Evolutionary conservation across 129 eudicot genomes (phyloP).

Genomic region (Tagetes patula): DNA sequence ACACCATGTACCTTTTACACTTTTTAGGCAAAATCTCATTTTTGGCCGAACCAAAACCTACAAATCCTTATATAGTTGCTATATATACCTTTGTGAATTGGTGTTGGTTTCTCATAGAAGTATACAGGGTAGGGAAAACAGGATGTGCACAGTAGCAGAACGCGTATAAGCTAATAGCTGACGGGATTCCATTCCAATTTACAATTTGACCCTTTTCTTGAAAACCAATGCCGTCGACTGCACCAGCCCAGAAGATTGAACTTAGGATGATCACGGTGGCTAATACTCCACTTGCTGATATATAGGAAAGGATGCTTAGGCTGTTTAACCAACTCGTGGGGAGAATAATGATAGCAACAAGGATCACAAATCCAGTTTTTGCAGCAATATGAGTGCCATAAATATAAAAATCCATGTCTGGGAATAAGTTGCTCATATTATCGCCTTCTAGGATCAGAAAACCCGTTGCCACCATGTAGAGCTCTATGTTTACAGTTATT

Average conservation of each 20-base stretch:
- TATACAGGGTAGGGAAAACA: constrained; percentile 77
- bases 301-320: constrained; percentile 65
- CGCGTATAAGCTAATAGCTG: constrained; percentile 76
- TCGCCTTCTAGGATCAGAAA: constrained; percentile 89
- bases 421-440: constrained; percentile 59
- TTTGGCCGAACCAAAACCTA: no score
- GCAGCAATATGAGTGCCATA: constrained; percentile 47
- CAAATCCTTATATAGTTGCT: background rate
- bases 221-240: constrained; percentile 73
- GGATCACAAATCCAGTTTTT: constrained; percentile 48
- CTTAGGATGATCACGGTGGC: constrained; percentile 63
- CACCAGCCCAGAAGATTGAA: constrained; percentile 76
- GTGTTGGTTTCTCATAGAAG: constrained; percentile 68
- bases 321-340: constrained; percentile 68
- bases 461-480: constrained; percentile 79
- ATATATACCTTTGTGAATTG: constrained; percentile 66
- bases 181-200: constrained; percentile 60
- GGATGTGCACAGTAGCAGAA: constrained; percentile 96
- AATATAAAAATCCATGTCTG: constrained; percentile 42
- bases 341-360: constrained; percentile 59
- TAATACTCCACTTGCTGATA: constrained; percentile 82
- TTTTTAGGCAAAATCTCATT: no score
- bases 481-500: constrained; percentile 61
- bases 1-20: no score
- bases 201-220: constrained; percentile 48